Evolutionary conservation across 2,329 filamentous ascomycete species (phyloP), one percentile per base, ranked within the genome.

Genomic region (Aspergillus thermomutatus): DNA sequence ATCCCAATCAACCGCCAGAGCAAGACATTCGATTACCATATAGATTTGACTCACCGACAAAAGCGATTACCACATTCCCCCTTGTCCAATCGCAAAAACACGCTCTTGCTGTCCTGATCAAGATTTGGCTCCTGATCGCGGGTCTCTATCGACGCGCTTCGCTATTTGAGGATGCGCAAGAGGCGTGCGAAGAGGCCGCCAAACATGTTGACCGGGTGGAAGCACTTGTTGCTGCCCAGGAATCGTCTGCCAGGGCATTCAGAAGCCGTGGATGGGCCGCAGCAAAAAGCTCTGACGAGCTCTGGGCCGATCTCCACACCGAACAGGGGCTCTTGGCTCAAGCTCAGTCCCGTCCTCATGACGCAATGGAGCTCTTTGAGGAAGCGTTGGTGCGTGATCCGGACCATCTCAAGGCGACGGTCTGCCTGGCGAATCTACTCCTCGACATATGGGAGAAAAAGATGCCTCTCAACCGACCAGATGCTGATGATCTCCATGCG

Each of bases 91-190:
- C 80, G 50, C 79, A 83, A 52, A 81, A 80, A 53, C 82, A 85
- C 56, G 82, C 80, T 17, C 75, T 85, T 11, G 79, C 79, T 4
- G 69, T 87, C 10, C 74, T 99, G 17, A 79, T 92, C 21, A 88
- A 88, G 62, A 87, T 97, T 31, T 99, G 94, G 94, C 80, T 97
- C 8, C 88, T 94, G 69, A 91, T 97, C 59, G 89, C 91, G 2
- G 89, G 89, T 0, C 87, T 97, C 62, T 99, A 97, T 70, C 85
- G 91, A 27, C 85, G 91, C 53, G 91, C 93, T 7, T 84, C 83
- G 8, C 86, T 95, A 78, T 85, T 86, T 54, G 88, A 92, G 21
- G 93, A 97, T 70, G 87, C 90, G 11, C 85, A 84, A 64, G 90
- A 87, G 52, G 91, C 93, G 6, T 84, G 92, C 27, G 82, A 86